Evolutionary conservation across 257 asterid species (phyloP).

Genomic region (Leptodermis oblonga): DNA sequence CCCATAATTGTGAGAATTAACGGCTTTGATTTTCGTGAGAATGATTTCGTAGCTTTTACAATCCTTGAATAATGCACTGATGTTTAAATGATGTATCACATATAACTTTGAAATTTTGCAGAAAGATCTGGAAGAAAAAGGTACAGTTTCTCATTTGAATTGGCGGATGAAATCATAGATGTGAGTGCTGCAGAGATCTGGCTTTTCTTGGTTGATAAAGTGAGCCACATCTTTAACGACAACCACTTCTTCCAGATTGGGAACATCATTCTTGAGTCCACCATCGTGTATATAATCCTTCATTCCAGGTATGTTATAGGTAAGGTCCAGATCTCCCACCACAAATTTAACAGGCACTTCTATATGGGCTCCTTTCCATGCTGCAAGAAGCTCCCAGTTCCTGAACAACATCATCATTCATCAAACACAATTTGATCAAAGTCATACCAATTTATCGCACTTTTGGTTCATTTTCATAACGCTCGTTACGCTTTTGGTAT

Average conservation of each 20-base stretch:
- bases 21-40: no score
- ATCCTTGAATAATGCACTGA: no score
- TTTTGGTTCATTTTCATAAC: no score
- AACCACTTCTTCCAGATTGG: conserved; percentile 33
- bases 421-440: neutral
- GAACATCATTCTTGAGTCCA: conserved; percentile 34
- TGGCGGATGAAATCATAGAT: conserved; percentile 29
- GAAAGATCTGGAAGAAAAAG: no score
- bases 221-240: conserved; percentile 37
- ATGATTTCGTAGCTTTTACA: no score
- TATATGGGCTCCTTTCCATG: conserved; percentile 32
- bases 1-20: no score
- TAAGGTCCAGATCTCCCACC: conserved; percentile 31
- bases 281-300: conserved; percentile 35
- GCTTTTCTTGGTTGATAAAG: conserved; percentile 38
- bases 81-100: no score
- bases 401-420: conserved; percentile 26
- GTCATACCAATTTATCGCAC: no score
- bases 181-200: conserved; percentile 27
- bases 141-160: no score
- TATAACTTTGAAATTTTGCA: no score
- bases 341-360: conserved; percentile 33
- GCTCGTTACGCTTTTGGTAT: no score
- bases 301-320: conserved; percentile 29
- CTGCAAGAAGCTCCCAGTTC: conserved; percentile 37